Evolutionary conservation across 768 basidiomycete genomes (phyloP), one percentile per base, ranked within the genome.

Genomic region (Naganishia randhawae): DNA sequence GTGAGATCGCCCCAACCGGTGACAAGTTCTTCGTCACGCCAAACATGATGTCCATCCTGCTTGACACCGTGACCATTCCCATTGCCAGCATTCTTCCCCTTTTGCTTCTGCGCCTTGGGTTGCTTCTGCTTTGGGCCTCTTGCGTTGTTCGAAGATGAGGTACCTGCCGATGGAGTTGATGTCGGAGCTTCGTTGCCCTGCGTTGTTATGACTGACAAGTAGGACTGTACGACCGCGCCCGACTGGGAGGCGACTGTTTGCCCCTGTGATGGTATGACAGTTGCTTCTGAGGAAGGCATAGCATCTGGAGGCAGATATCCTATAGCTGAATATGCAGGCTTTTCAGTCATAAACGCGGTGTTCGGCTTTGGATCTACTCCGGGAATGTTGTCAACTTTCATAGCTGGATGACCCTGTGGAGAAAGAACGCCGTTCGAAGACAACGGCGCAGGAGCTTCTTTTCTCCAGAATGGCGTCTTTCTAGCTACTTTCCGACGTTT

Each of bases 1-100:
- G 27, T 27, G 16, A 25, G 57, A 29, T 61, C 57, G n/a, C 57
- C 57, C 57, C 57, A 61, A 1, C 57, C 57, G 2, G 57, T 61
- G 14, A 61, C 57, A 6, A 61, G 57, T 25, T 42, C 57, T 33
- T 42, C 35, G 22, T 39, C 57, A 10, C 57, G 35, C 57, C 57
- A 61, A 8, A 61, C 19, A 4, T 25, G 39, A 29, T 61, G 57
- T 9, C 57, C 57, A 42, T 61, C 37, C 57, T 61, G 57, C 39
- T 42, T 61, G 33, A 27, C 25, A 2, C 19, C 33, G n/a, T 25
- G 57, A 39, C 8, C 14, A 37, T n/a, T 33, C 3, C 57, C 57
- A 10, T 61, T 37, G 9, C 19, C 39, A 14, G 35, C 37, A 27
- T 42, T 42, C 17, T 61, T 39, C 3, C 57, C 57, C 37, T 61